These are phyloP conservation scores for Monosporascus sp. DNA, from an alignment of 2,329 filamentous ascomycete species.

Conservation along the genomic window DNA sequence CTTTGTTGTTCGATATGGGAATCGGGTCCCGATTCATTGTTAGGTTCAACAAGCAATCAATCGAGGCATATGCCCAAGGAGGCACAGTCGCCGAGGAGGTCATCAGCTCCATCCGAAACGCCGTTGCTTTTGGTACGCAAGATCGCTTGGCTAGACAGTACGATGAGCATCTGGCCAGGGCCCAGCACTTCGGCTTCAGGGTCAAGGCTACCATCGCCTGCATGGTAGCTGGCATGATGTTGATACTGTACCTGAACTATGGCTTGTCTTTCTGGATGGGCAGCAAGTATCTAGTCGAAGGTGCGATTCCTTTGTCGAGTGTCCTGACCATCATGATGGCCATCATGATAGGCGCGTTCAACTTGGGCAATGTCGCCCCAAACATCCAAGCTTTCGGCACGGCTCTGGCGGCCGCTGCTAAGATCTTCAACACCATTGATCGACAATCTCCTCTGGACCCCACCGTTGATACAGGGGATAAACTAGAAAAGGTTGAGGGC, in stretches of 20 bases:
- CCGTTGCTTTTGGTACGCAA: conserved; percentile 88
- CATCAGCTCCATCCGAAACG: conserved; percentile 86
- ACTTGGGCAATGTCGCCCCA: conserved; percentile 79
- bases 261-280: conserved; percentile 87
- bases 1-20: conserved; percentile 74
- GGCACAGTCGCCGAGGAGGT: conserved; percentile 92
- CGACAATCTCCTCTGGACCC: conserved; percentile 80
- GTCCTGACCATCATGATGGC: conserved; percentile 84
- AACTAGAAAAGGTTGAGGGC: conserved; percentile 67
- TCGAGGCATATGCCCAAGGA: conserved; percentile 75
- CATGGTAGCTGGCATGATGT: conserved; percentile 82
- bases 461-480: conserved; percentile 63
- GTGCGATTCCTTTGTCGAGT: conserved; percentile 59
- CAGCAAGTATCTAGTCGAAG: conserved; percentile 64
- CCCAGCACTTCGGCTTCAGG: conserved; percentile 70
- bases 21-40: conserved; percentile 68
- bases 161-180: conserved; percentile 65
- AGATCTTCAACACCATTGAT: conserved; percentile 94
- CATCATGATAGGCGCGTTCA: conserved; percentile 89
- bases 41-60: conserved; percentile 71
- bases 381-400: conserved; percentile 83
- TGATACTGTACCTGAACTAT: conserved; percentile 80
- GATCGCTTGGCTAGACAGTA: conserved; percentile 86
- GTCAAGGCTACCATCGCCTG: conserved; percentile 66
- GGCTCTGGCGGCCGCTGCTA: conserved; percentile 75